These are phyloP conservation scores for Phytophthora tubulina DNA, from an alignment of 352 stramenopile genomes.

Conservation along the genomic window DNA sequence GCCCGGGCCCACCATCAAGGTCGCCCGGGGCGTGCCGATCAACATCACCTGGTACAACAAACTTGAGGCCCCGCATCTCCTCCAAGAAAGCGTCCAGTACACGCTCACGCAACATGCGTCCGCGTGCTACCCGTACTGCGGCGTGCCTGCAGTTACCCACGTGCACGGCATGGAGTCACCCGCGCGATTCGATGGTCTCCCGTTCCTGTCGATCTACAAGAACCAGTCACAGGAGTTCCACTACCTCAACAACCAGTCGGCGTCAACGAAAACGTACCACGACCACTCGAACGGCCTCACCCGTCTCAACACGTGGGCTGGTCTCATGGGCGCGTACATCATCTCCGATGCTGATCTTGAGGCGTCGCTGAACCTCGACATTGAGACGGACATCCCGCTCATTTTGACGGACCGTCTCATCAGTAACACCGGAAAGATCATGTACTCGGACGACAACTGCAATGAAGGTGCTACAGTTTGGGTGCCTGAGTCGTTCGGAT, in stretches of 20 bases:
- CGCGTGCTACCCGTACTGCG: conserved; percentile 64
- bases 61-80: conserved; percentile 47
- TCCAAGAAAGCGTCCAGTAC: conserved; percentile 49
- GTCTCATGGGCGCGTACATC: conserved; percentile 64
- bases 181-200: conserved; percentile 57
- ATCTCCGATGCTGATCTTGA: conserved; percentile 56
- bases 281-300: conserved; percentile 66
- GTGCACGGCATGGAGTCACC: conserved; percentile 65
- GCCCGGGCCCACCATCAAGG: conserved; percentile 52
- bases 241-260: conserved; percentile 73
- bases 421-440: conserved; percentile 48
- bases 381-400: conserved; percentile 65
- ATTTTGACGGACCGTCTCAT: conserved; percentile 58
- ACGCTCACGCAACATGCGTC: conserved; percentile 48
- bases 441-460: conserved; percentile 68
- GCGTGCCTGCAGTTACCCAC: conserved; percentile 60
- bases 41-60: conserved; percentile 57
- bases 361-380: conserved; percentile 54
- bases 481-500: conserved; percentile 68
- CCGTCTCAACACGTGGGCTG: conserved; percentile 70
- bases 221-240: conserved; percentile 60
- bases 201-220: conserved; percentile 58
- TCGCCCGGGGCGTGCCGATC: conserved; percentile 45
- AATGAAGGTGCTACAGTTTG: conserved; percentile 46
- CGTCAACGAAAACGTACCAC: conserved; percentile 67